Conservation (phyloP, 2,329 filamentous ascomycete species). For the Phyllosticta citribraziliensis region DNA sequence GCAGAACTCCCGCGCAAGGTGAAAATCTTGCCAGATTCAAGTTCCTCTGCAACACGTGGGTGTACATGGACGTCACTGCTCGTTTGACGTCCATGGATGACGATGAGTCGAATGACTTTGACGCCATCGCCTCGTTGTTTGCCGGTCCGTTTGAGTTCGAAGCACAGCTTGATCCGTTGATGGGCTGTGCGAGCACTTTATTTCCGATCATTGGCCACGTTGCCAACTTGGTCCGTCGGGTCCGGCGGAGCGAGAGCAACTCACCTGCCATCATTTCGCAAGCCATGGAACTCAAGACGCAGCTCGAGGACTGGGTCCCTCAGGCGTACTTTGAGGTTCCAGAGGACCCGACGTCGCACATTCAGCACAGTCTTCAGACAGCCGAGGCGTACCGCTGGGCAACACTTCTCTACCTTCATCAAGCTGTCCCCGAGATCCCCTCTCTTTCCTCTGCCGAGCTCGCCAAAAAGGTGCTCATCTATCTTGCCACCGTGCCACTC, state of each 20-base stretch:
- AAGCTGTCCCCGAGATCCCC: slow-evolving; percentile 59
- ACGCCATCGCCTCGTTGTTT: slow-evolving; percentile 28
- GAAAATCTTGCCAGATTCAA: slow-evolving; percentile 46
- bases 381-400: slow-evolving; percentile 59
- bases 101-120: slow-evolving; percentile 46
- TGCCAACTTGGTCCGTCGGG: slow-evolving; percentile 55
- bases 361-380: slow-evolving; percentile 56
- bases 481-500: slow-evolving; percentile 53
- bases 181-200: slow-evolving; percentile 58
- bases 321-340: slow-evolving; percentile 50
- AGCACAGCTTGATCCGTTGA: slow-evolving; percentile 56
- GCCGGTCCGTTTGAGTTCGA: slow-evolving; percentile 27
- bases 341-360: slow-evolving; percentile 52
- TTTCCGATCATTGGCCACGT: slow-evolving; percentile 60
- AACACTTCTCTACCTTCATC: slow-evolving; percentile 56
- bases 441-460: slow-evolving; percentile 47
- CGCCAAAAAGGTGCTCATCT: slow-evolving; percentile 51
- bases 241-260: slow-evolving; percentile 46
- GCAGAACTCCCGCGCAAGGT: slow-evolving; percentile 25
- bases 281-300: slow-evolving; percentile 51
- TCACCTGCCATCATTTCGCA: slow-evolving; percentile 51
- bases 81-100: slow-evolving; percentile 54
- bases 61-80: slow-evolving; percentile 65
- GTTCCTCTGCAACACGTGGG: slow-evolving; percentile 62
- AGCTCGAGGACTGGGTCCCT: slow-evolving; percentile 52